Evolutionary conservation across 1,284 basidiomycete genomes (phyloP).

Genomic region (Cryptococcus sp.): DNA sequence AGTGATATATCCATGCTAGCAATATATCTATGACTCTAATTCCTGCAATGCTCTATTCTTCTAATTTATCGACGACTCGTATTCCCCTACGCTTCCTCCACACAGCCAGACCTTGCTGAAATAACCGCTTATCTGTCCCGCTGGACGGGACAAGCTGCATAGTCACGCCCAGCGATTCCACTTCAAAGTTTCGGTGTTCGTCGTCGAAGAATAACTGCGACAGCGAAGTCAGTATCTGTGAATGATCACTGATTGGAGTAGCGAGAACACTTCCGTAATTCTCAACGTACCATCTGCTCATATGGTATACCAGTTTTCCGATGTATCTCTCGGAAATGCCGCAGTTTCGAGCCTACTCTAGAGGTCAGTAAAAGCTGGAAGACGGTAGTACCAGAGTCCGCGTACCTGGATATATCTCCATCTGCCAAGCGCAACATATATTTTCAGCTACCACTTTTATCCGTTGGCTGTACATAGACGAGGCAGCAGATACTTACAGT

Average conservation of each 20-base stretch:
- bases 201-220: slow-evolving; percentile 77
- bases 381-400: slow-evolving; percentile 2
- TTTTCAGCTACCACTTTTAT: no score
- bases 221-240: slow-evolving; percentile 7
- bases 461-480: not conserved
- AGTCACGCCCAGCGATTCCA: slow-evolving; percentile 72
- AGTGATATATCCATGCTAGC: no score
- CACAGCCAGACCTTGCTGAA: slow-evolving; percentile 30
- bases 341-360: slow-evolving; percentile 69
- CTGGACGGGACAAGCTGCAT: slow-evolving; percentile 56
- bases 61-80: slow-evolving; percentile 2
- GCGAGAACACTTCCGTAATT: no score
- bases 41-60: not conserved
- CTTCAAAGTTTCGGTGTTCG: slow-evolving; percentile 72
- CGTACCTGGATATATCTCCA: slow-evolving; percentile 79
- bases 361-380: slow-evolving; percentile 2
- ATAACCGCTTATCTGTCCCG: slow-evolving; percentile 38
- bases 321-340: slow-evolving; percentile 75
- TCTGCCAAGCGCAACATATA: slow-evolving; percentile 37
- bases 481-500: slow-evolving; percentile 39
- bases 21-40: no score
- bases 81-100: slow-evolving; percentile 38
- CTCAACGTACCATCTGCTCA: slow-evolving; percentile 68
- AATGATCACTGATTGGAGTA: no score
- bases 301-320: slow-evolving; percentile 77